These are phyloP conservation scores for Pyrenophora graminea DNA, from an alignment of 2,329 filamentous ascomycete genomes.

Conservation along the genomic window DNA sequence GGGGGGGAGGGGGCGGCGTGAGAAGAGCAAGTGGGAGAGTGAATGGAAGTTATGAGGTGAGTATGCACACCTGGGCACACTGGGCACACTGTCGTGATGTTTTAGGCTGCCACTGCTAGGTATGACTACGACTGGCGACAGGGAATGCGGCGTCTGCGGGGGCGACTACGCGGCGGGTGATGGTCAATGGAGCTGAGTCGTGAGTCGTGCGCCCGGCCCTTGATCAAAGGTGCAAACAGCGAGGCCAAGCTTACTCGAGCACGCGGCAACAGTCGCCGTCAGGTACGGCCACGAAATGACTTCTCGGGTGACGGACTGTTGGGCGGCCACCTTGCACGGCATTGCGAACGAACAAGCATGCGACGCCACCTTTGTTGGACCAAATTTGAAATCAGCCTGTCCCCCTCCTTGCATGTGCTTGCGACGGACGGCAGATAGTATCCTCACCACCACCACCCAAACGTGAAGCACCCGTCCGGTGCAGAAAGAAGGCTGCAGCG, in stretches of 20 bases:
- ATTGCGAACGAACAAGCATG: background rate
- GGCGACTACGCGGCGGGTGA: constrained; percentile 11
- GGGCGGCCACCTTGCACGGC: background rate
- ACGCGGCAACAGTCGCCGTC: constrained; percentile 7
- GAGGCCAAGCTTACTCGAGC: constrained; percentile 1
- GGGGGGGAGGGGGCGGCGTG: background rate
- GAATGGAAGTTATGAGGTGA: constrained; percentile 3
- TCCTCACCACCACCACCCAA: background rate
- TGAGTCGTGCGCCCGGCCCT: constrained; percentile 1
- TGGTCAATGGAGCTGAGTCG: constrained; percentile 1
- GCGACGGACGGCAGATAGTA: too few relatives aligned
- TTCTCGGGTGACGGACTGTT: background rate
- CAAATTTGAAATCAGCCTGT: too few relatives aligned
- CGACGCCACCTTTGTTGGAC: too few relatives aligned
- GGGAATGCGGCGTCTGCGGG: constrained; percentile 15
- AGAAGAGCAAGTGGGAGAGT: constrained; percentile 7
- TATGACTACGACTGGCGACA: constrained; percentile 3
- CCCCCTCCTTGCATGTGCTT: too few relatives aligned
- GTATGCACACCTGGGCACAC: too few relatives aligned
- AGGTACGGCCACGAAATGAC: constrained; percentile 7
- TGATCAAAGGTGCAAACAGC: background rate
- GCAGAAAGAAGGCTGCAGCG: background rate
- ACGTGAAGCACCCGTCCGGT: background rate
- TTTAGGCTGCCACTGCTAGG: background rate
- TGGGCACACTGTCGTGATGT: too few relatives aligned